phyloP scores from a whole-genome alignment of 2,329 filamentous ascomycete genomes.

The Kalaharituber pfeilii region DNA sequence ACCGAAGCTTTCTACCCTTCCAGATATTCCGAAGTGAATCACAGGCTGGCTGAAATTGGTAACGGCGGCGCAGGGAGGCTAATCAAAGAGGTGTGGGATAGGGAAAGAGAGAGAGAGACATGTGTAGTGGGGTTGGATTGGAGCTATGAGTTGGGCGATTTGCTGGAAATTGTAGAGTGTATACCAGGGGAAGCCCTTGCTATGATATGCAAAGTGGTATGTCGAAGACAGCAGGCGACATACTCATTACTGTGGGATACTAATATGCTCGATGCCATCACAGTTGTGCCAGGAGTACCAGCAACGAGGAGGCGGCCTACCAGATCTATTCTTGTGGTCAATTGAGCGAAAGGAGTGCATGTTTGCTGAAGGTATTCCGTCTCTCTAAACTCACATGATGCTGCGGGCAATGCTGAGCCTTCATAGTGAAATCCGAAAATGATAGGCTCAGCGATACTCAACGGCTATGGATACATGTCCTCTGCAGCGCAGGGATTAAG shows the following conservation, averaged over 20 bases:
- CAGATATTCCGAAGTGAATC: constrained; percentile 77
- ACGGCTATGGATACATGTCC: constrained; percentile 87
- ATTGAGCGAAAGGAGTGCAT: constrained; percentile 24
- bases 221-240: too few relatives aligned
- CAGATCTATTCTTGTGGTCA: constrained; percentile 83
- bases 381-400: constrained; percentile 5
- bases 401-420: constrained; percentile 24
- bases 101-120: constrained; percentile 52
- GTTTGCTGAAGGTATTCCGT: constrained; percentile 17
- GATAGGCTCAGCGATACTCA: constrained; percentile 93
- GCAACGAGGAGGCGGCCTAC: constrained; percentile 69
- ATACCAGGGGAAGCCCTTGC: constrained; percentile 69
- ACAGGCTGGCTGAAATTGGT: constrained; percentile 65
- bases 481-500: constrained; percentile 64
- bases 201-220: constrained; percentile 63
- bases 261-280: background rate
- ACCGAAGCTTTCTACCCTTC: constrained; percentile 82
- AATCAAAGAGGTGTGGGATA: constrained; percentile 48
- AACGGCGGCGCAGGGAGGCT: constrained; percentile 59
- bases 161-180: constrained; percentile 60
- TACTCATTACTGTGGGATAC: background rate
- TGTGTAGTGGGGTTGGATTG: constrained; percentile 87
- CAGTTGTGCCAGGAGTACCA: constrained; percentile 76
- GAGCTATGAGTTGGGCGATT: constrained; percentile 63
- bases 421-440: constrained; percentile 66